Conservation (phyloP, 768 basidiomycete genomes). For the Trametes gibbosa region DNA sequence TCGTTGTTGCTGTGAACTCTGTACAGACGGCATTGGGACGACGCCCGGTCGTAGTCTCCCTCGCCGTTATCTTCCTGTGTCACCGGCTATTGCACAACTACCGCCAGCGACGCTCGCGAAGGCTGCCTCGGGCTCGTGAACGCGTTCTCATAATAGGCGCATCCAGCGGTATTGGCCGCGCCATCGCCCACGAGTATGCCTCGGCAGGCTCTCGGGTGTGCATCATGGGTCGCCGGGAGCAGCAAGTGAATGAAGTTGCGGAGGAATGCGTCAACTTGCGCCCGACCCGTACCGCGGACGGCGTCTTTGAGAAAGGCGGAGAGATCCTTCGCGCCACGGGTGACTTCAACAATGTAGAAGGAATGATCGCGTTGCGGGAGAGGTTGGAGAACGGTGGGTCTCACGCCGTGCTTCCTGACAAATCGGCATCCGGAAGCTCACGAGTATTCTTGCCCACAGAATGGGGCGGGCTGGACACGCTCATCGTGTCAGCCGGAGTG, state of each 20-base stretch:
- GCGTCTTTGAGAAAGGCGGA: constrained; percentile 21
- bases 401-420: neutral
- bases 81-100: constrained; percentile 9
- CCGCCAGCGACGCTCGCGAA: constrained; percentile 27
- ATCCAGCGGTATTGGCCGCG: constrained; percentile 77
- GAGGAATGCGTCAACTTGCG: constrained; percentile 49
- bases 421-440: neutral
- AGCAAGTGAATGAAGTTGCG: constrained; percentile 54
- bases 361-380: constrained; percentile 61
- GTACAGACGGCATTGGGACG: neutral
- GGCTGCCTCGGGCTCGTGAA: constrained; percentile 47
- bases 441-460: constrained; percentile 38
- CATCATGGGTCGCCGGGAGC: constrained; percentile 64
- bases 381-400: constrained; percentile 53
- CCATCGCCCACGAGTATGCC: constrained; percentile 69
- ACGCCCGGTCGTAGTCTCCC: constrained; percentile 4
- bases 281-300: constrained; percentile 15
- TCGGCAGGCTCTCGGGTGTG: constrained; percentile 73
- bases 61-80: constrained; percentile 16
- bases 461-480: constrained; percentile 81
- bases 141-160: constrained; percentile 82
- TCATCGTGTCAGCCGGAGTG: constrained; percentile 81
- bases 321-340: constrained; percentile 51
- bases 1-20: neutral
- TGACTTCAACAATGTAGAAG: constrained; percentile 64